Evolutionary conservation across 805 yeast genomes (phyloP).

Genomic region (Ogataea dorogensis): DNA sequence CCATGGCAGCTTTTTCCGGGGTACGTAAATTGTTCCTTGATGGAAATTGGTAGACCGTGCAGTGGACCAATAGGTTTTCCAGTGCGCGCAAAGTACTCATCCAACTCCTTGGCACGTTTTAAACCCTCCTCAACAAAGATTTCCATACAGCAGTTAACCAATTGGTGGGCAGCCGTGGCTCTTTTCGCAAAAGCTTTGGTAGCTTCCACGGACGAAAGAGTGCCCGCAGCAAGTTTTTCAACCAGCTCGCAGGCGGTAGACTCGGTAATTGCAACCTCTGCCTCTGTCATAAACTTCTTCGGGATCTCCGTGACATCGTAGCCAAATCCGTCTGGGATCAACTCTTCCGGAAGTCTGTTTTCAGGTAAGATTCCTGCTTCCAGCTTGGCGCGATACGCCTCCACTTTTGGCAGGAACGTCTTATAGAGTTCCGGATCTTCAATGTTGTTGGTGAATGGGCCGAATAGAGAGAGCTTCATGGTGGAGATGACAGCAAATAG

Average conservation of each 20-base stretch:
- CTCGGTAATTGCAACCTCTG: conserved; percentile 45
- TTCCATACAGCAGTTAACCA: conserved; percentile 49
- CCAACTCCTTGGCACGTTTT: conserved; percentile 48
- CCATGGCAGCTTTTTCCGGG: conserved; percentile 52
- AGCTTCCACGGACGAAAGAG: conserved; percentile 41
- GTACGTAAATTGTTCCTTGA: conserved; percentile 55
- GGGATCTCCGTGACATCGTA: conserved; percentile 30
- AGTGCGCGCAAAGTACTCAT: conserved; percentile 44
- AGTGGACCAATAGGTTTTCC: conserved; percentile 54
- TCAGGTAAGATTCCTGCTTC: conserved; percentile 28
- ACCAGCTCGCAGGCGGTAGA: conserved; percentile 35
- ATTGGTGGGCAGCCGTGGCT: conserved; percentile 48
- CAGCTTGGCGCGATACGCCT: conserved; percentile 32
- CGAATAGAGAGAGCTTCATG: conserved; percentile 2
- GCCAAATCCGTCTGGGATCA: conserved; percentile 19
- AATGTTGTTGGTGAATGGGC: conserved; percentile 15
- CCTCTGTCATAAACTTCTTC: conserved; percentile 32
- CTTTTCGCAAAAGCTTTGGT: conserved; percentile 48
- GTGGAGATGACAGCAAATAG: neutral
- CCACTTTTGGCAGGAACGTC: conserved; percentile 35
- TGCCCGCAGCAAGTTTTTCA: conserved; percentile 38
- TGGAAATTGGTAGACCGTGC: conserved; percentile 62
- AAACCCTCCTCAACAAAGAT: conserved; percentile 48
- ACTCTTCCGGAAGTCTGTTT: conserved; percentile 23
- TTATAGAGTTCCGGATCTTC: conserved; percentile 24